A percentile compares a stretch with the other conserved stretches of the same genome.
phyloP scores from a whole-genome alignment of 164 flowering plant genomes.

The Piper longum region DNA sequence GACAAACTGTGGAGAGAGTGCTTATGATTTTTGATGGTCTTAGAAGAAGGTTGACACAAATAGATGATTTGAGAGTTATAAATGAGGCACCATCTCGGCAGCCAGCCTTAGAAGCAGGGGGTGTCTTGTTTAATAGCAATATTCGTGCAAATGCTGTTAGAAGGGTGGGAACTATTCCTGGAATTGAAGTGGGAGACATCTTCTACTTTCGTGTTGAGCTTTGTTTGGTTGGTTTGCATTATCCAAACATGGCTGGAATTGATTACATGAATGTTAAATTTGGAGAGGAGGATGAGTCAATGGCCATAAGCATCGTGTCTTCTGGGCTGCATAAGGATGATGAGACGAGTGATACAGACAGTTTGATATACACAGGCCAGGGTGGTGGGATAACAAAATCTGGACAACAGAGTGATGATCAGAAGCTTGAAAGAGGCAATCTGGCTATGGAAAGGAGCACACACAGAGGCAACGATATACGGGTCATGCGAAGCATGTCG shows the following conservation, averaged over 20 bases:
- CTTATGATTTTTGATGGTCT: slow-evolving; percentile 25
- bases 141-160: slow-evolving; percentile 27
- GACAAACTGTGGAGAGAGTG: slow-evolving; percentile 16
- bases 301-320: slow-evolving; percentile 47
- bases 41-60: slow-evolving; percentile 23
- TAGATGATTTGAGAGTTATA: slow-evolving; percentile 21
- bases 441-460: slow-evolving; percentile 44
- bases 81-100: slow-evolving; percentile 16
- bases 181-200: slow-evolving; percentile 47
- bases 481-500: slow-evolving; percentile 35
- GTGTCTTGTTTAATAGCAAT: slow-evolving; percentile 23
- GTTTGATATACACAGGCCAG: slow-evolving; percentile 43
- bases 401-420: slow-evolving; percentile 24
- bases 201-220: slow-evolving; percentile 42
- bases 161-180: slow-evolving; percentile 39
- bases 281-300: slow-evolving; percentile 24
- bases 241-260: slow-evolving; percentile 45
- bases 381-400: slow-evolving; percentile 35
- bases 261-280: slow-evolving; percentile 27
- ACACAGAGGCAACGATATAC: slow-evolving; percentile 30
- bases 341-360: slow-evolving; percentile 24
- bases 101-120: slow-evolving; percentile 29
- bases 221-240: slow-evolving; percentile 45
- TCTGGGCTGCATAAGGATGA: slow-evolving; percentile 44
- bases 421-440: slow-evolving; percentile 53